phyloP scores from a whole-genome alignment of 305 asterid species.

The Rubia balearica region DNA sequence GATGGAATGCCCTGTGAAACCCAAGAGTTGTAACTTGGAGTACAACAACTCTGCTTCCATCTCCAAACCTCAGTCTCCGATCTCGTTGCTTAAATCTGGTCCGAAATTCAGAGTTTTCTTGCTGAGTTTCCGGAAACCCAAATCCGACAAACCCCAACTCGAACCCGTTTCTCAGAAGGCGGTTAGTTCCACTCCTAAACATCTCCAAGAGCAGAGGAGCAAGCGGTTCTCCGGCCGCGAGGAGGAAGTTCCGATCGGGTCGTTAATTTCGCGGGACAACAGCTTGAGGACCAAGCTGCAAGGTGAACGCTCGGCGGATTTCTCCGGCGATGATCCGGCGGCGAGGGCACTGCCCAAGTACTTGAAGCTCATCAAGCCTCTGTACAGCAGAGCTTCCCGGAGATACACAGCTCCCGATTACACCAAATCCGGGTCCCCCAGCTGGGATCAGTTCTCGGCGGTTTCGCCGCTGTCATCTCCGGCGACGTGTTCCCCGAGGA shows the following conservation, averaged over 20 bases:
- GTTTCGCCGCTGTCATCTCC: constrained; percentile 55
- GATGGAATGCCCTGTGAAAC: constrained; percentile 36
- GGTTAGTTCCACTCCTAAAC: constrained; percentile 15
- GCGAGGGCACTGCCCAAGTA: constrained; percentile 38
- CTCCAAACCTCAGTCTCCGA: constrained; percentile 44
- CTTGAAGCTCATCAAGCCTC: constrained; percentile 57
- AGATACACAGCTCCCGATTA: constrained; percentile 11
- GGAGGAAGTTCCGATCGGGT: constrained; percentile 27
- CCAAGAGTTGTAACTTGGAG: constrained; percentile 7
- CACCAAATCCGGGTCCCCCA: constrained; percentile 26
- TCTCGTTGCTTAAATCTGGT: constrained; percentile 26
- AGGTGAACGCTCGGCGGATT: constrained; percentile 32
- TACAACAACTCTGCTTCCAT: constrained; percentile 11
- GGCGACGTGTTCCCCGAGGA: constrained; percentile 40
- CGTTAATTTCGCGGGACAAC: constrained; percentile 42
- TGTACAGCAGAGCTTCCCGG: constrained; percentile 44
- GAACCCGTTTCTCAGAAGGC: background rate
- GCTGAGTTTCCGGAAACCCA: constrained; percentile 52
- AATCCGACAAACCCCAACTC: constrained; percentile 23
- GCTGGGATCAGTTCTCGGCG: constrained; percentile 25
- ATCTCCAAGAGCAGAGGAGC: constrained; percentile 34
- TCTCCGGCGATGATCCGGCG: constrained; percentile 19
- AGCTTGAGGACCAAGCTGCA: constrained; percentile 67
- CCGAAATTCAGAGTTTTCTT: constrained; percentile 56
- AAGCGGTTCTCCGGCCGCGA: constrained; percentile 36